These are phyloP conservation scores for Wickerhamiella pararugosa DNA, from an alignment of 1,139 yeast genomes.

Conservation along the genomic window DNA sequence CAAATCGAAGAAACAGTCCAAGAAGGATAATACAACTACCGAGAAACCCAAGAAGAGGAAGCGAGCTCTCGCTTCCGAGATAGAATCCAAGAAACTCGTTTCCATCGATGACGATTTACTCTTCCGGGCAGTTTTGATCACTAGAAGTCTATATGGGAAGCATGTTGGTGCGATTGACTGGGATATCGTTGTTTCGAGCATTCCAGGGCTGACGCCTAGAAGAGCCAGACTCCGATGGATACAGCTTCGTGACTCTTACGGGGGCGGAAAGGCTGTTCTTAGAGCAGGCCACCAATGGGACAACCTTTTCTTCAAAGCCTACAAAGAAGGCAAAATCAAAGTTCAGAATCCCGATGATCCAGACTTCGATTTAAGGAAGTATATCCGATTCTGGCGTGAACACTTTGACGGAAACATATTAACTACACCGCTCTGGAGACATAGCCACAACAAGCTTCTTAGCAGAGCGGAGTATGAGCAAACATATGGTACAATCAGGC, in stretches of 20 bases:
- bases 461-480: conserved; percentile 5
- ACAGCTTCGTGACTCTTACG: conserved; percentile 38
- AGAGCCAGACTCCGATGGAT: conserved; percentile 46
- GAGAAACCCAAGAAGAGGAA: background rate
- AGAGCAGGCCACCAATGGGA: conserved; percentile 49
- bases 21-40: background rate
- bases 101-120: conserved; percentile 32
- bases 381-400: conserved; percentile 8
- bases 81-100: no score
- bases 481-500: conserved; percentile 5
- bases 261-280: conserved; percentile 36
- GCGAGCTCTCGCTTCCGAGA: background rate
- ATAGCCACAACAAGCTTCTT: conserved; percentile 3
- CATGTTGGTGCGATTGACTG: conserved; percentile 36
- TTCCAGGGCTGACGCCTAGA: conserved; percentile 29
- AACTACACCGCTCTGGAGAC: conserved; percentile 2
- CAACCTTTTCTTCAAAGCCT: conserved; percentile 35
- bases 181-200: conserved; percentile 35
- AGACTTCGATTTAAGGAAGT: conserved; percentile 4
- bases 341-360: conserved; percentile 1
- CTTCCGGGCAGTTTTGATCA: conserved; percentile 48
- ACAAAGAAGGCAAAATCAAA: conserved; percentile 34
- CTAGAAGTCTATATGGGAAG: conserved; percentile 37
- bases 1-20: background rate
- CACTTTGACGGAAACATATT: background rate